These are phyloP conservation scores for Aciculosporium take DNA, from an alignment of 2,329 filamentous ascomycete species.

Conservation along the genomic window DNA sequence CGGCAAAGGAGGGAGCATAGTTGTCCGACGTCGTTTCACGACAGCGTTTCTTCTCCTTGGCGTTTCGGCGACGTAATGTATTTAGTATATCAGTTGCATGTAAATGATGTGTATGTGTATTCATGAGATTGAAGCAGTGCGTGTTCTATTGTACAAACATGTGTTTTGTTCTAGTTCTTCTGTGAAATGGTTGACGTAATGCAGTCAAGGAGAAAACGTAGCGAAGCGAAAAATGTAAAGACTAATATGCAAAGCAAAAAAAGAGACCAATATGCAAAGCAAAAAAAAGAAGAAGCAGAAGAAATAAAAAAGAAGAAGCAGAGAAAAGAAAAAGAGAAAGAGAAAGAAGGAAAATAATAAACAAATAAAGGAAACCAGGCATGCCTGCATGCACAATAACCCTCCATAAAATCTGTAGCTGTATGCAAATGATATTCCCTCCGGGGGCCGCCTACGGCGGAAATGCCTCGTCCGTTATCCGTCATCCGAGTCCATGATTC, in stretches of 20 bases:
- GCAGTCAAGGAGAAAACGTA: background rate
- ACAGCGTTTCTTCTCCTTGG: too few relatives aligned
- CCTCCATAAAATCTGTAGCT: background rate
- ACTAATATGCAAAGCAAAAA: background rate
- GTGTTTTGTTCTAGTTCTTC: too few relatives aligned
- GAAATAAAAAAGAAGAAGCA: background rate
- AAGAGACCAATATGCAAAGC: background rate
- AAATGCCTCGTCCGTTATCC: background rate
- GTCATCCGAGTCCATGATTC: too few relatives aligned
- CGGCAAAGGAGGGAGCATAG: slow-evolving; percentile 15
- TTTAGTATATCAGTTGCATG: background rate
- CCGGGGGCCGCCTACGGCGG: too few relatives aligned
- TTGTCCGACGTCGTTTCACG: slow-evolving; percentile 4
- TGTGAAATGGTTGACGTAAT: background rate
- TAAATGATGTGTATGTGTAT: slow-evolving; percentile 3
- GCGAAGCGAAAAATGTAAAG: too few relatives aligned
- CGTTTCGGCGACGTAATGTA: too few relatives aligned
- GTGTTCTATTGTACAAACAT: background rate
- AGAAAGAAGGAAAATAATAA: background rate
- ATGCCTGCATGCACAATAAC: too few relatives aligned
- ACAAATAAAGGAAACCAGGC: background rate
- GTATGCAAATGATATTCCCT: too few relatives aligned
- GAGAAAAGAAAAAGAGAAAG: background rate
- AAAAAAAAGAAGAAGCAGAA: background rate
- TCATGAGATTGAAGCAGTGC: background rate